Percentiles rank a stretch among this genome's conserved stretches.
These are phyloP conservation scores for Metarhizium humberi DNA, from an alignment of 2,329 filamentous ascomycete genomes.

Conservation along the genomic window DNA sequence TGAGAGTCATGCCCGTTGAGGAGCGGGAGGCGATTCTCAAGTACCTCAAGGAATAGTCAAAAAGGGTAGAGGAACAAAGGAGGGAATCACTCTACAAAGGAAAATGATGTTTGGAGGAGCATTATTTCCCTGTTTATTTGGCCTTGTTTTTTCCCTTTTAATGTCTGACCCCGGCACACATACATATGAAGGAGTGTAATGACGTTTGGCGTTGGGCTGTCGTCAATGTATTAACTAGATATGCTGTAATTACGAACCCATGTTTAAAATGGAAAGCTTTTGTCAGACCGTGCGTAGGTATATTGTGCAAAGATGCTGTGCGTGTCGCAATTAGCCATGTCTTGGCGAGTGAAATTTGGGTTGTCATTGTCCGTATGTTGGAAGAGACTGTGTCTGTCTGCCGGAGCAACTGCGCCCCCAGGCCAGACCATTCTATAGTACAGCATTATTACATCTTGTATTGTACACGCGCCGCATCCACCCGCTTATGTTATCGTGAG, in stretches of 20 bases:
- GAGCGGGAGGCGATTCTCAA: constrained; percentile 79
- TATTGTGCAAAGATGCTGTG: too few relatives aligned
- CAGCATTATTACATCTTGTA: background rate
- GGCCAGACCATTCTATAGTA: background rate
- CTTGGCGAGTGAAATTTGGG: background rate
- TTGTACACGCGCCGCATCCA: background rate
- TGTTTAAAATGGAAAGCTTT: background rate
- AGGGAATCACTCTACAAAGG: background rate
- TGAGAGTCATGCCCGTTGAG: constrained; percentile 77
- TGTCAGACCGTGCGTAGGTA: background rate
- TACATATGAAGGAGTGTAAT: constrained; percentile 3
- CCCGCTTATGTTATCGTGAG: too few relatives aligned
- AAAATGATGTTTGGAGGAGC: constrained; percentile 4
- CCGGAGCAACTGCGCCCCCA: background rate
- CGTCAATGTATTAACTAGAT: constrained; percentile 1
- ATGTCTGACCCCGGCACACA: background rate
- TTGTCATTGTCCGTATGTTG: too few relatives aligned
- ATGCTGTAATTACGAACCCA: constrained; percentile 3
- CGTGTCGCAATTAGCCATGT: background rate
- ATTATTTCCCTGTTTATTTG: background rate
- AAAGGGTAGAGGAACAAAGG: background rate
- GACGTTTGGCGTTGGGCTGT: constrained; percentile 4
- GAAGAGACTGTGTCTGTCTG: too few relatives aligned
- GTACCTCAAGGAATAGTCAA: constrained; percentile 36
- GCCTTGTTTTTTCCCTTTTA: background rate